Conservation (phyloP, 345 rosid species). For the Isatis tinctoria region DNA sequence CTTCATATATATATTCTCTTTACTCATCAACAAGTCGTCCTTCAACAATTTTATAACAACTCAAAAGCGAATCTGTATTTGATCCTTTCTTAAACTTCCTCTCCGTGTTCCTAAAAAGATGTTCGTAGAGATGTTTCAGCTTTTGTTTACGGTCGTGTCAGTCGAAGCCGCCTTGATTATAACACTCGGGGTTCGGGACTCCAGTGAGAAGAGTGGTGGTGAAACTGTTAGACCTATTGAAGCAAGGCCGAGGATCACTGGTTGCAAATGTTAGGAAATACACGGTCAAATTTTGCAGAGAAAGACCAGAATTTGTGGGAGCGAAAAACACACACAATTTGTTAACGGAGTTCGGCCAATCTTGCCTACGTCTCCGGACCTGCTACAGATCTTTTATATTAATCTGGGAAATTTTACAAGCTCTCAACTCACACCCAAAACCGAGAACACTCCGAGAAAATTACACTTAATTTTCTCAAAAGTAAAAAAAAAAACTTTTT, state of each 20-base stretch:
- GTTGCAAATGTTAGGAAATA: too few species aligned
- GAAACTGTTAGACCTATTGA: slow-evolving; percentile 26
- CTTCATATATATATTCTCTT: slow-evolving; percentile 16
- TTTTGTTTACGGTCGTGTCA: slow-evolving; percentile 17
- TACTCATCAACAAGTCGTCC: not conserved
- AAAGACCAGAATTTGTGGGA: too few species aligned
- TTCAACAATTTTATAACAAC: slow-evolving; percentile 11
- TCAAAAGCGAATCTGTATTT: not conserved
- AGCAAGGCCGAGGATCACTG: slow-evolving; percentile 30
- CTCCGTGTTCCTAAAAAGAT: not conserved
- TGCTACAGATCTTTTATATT: too few species aligned
- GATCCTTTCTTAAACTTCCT: not conserved
- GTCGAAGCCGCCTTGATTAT: slow-evolving; percentile 21
- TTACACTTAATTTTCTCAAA: too few species aligned
- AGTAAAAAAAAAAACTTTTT: too few species aligned
- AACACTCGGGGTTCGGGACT: slow-evolving; percentile 29
- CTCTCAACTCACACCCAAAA: too few species aligned
- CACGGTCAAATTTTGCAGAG: too few species aligned
- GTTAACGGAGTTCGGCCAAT: too few species aligned
- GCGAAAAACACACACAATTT: too few species aligned
- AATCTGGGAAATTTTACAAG: too few species aligned
- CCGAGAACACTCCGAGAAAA: too few species aligned
- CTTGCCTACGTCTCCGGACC: too few species aligned
- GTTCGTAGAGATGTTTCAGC: slow-evolving; percentile 35
- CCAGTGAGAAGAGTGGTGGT: slow-evolving; percentile 29